Conservation (phyloP, 176 grass and related monocot genomes). For the Alopecurus myosuroides region DNA sequence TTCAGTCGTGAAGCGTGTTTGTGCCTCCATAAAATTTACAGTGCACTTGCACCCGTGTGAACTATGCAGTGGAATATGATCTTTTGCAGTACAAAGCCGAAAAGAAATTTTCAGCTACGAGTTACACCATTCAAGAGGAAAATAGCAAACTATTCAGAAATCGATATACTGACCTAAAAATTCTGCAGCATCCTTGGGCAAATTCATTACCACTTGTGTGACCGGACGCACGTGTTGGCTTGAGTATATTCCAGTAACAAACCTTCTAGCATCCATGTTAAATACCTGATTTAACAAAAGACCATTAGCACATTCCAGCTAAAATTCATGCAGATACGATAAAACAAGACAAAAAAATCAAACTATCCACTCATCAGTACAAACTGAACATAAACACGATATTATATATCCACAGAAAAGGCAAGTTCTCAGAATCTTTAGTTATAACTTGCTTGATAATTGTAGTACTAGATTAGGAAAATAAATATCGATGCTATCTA, state of each 20-base stretch:
- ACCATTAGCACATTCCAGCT: background rate
- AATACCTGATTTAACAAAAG: conserved; percentile 43
- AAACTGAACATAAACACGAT: background rate
- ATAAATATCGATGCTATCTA: background rate
- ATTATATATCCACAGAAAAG: background rate
- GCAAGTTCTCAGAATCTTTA: background rate
- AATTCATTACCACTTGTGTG: conserved; percentile 98
- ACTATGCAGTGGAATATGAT: background rate
- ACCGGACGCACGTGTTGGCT: conserved; percentile 44
- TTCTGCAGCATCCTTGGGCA: conserved; percentile 78
- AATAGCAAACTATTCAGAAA: background rate
- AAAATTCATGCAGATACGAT: background rate
- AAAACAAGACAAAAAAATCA: background rate
- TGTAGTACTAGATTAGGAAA: background rate
- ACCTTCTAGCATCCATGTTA: conserved; percentile 98
- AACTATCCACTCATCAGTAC: background rate
- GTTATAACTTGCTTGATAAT: background rate
- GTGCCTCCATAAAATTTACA: background rate
- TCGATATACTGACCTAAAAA: conserved; percentile 67
- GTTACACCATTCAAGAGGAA: background rate
- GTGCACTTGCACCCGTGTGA: background rate
- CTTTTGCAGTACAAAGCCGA: background rate
- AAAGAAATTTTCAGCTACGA: background rate
- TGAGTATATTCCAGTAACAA: conserved; percentile 64
- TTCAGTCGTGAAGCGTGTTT: background rate